Conservation (phyloP, 306 rosid genomes). For the Ormosia semicastrata region DNA sequence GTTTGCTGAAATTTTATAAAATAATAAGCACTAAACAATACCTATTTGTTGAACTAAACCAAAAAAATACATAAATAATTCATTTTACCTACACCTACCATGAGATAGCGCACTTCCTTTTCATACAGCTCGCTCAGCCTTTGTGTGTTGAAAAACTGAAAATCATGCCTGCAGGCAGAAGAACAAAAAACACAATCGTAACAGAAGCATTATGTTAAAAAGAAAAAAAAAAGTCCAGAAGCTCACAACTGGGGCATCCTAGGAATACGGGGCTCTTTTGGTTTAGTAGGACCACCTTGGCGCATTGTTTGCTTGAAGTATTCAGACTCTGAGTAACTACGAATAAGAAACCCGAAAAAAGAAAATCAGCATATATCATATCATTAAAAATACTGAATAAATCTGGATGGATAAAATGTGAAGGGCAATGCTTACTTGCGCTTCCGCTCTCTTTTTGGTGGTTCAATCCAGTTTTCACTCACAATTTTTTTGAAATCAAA, state of each 20-base stretch:
- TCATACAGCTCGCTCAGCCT: conserved; percentile 93
- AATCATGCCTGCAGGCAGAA: conserved; percentile 74
- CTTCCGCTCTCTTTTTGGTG: conserved; percentile 95
- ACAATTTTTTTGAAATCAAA: conserved; percentile 93
- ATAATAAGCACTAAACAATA: conserved; percentile 14
- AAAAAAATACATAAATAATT: conserved; percentile 5
- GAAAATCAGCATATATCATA: background rate
- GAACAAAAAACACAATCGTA: conserved; percentile 3
- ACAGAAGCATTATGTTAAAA: conserved; percentile 2
- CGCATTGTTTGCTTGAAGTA: conserved; percentile 99
- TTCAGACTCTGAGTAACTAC: conserved; percentile 94
- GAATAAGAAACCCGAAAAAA: conserved; percentile 4
- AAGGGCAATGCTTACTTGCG: conserved; percentile 67
- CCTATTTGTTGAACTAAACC: background rate
- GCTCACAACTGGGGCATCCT: conserved; percentile 99
- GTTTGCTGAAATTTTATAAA: conserved; percentile 63
- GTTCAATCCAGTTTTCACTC: conserved; percentile 96
- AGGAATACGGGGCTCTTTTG: conserved; percentile 97
- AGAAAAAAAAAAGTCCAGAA: conserved; percentile 8
- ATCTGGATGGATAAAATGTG: background rate
- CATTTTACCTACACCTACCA: conserved; percentile 55
- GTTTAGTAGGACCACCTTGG: conserved; percentile 96
- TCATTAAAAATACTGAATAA: conserved; percentile 17
- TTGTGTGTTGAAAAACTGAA: conserved; percentile 96
- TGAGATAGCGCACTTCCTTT: conserved; percentile 95